These are phyloP conservation scores for Podospora sp. DNA, from an alignment of 495 filamentous ascomycete genomes.

Conservation along the genomic window DNA sequence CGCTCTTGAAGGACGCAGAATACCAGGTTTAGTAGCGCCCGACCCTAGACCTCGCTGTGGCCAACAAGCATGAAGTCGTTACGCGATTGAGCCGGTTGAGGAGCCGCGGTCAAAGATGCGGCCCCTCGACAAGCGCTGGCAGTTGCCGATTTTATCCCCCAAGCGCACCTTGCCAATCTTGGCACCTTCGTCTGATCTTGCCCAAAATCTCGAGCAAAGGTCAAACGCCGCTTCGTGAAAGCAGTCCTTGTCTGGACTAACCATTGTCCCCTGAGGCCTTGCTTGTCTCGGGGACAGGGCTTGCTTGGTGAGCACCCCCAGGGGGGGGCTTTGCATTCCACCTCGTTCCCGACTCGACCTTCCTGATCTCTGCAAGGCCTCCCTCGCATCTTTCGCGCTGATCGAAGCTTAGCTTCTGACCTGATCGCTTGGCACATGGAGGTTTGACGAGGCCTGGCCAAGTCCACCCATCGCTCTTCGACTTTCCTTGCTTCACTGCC, in stretches of 20 bases:
- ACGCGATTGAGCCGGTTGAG: conserved; percentile 7
- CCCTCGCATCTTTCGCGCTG: background rate
- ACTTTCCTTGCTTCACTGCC: background rate
- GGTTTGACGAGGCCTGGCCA: conserved; percentile 11
- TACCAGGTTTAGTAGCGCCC: conserved; percentile 4
- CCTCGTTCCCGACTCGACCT: conserved; percentile 2
- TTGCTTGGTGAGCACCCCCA: background rate
- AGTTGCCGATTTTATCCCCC: background rate
- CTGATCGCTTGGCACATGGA: background rate
- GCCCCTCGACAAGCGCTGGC: background rate
- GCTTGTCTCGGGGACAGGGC: conserved; percentile 6
- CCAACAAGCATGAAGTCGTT: conserved; percentile 10
- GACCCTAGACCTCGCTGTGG: background rate
- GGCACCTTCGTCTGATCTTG: background rate
- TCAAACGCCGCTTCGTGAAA: conserved; percentile 2
- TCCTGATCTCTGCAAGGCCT: background rate
- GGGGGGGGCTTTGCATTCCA: background rate
- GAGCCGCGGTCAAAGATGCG: background rate
- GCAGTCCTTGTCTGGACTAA: background rate
- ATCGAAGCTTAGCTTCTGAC: conserved; percentile 16
- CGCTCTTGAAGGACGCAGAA: background rate
- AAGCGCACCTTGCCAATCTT: background rate
- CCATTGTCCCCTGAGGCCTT: background rate
- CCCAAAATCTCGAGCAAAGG: background rate
- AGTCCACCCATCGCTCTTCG: background rate